Percentiles rank a stretch among this genome's conserved stretches.
Conservation (phyloP, 2,329 filamentous ascomycete species). For the Chalara sp. region DNA sequence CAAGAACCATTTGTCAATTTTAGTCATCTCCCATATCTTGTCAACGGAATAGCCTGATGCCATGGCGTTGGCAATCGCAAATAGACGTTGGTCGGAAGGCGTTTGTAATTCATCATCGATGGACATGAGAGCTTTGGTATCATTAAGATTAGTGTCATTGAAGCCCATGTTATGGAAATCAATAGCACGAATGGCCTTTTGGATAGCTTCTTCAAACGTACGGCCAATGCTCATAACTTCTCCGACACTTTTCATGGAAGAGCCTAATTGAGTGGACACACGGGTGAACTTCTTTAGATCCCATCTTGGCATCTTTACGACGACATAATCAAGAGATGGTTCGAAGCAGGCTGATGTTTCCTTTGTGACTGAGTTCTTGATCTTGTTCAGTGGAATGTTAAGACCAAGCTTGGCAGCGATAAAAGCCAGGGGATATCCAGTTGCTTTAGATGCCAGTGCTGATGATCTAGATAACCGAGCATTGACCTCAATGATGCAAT, state of each 20-base stretch:
- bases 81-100: slow-evolving; percentile 92
- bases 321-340: slow-evolving; percentile 94
- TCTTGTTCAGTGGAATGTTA: slow-evolving; percentile 90
- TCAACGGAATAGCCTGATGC: slow-evolving; percentile 87
- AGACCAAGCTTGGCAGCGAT: slow-evolving; percentile 95
- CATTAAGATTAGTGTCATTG: slow-evolving; percentile 50
- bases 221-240: slow-evolving; percentile 98
- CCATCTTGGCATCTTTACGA: slow-evolving; percentile 98
- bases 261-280: slow-evolving; percentile 90
- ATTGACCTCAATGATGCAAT: slow-evolving; percentile 99
- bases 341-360: slow-evolving; percentile 97
- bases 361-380: slow-evolving; percentile 92
- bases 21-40: slow-evolving; percentile 96
- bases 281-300: slow-evolving; percentile 98
- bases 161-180: slow-evolving; percentile 96
- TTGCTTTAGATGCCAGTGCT: slow-evolving; percentile 92
- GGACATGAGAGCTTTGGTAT: slow-evolving; percentile 81
- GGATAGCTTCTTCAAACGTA: slow-evolving; percentile 96
- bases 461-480: slow-evolving; percentile 93
- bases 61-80: slow-evolving; percentile 98
- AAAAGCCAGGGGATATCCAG: slow-evolving; percentile 91
- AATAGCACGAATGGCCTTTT: slow-evolving; percentile 93
- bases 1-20: slow-evolving; percentile 99
- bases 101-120: slow-evolving; percentile 96
- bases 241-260: slow-evolving; percentile 99